Percentiles rank a stretch among this genome's conserved stretches.
phyloP scores from a whole-genome alignment of 177 flowering plant species.

The Vitis hybrid region DNA sequence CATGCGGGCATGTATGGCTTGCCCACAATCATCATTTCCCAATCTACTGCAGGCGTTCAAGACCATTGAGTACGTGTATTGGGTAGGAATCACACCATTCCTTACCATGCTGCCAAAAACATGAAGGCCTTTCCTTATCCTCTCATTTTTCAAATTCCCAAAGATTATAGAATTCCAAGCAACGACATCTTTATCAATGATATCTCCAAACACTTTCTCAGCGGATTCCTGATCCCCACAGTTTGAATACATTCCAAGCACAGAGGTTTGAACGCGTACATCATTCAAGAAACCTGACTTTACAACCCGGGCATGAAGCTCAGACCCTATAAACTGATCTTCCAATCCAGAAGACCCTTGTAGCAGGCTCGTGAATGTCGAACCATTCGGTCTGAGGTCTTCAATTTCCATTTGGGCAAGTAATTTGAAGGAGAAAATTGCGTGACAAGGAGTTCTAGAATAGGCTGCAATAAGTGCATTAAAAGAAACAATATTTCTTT shows the following conservation, averaged over 20 bases:
- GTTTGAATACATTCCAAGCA: slow-evolving; percentile 71
- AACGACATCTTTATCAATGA: slow-evolving; percentile 49
- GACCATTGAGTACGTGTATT: slow-evolving; percentile 68
- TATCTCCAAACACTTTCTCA: slow-evolving; percentile 33
- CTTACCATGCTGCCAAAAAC: slow-evolving; percentile 47
- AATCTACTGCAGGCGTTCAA: slow-evolving; percentile 59
- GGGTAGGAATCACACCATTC: slow-evolving; percentile 44
- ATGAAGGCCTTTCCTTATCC: slow-evolving; percentile 40
- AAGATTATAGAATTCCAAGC: slow-evolving; percentile 79
- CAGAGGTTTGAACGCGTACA: slow-evolving; percentile 59
- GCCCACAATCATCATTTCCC: slow-evolving; percentile 41
- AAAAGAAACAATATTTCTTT: slow-evolving; percentile 60
- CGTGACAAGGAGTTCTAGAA: slow-evolving; percentile 37
- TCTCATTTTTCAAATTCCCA: slow-evolving; percentile 53
- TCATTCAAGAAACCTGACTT: slow-evolving; percentile 51
- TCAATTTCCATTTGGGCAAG: slow-evolving; percentile 36
- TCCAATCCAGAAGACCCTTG: slow-evolving; percentile 49
- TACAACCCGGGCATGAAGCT: slow-evolving; percentile 50
- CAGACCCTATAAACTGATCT: slow-evolving; percentile 37
- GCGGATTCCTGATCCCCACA: slow-evolving; percentile 61
- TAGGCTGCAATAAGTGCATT: slow-evolving; percentile 73
- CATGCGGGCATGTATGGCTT: slow-evolving; percentile 56
- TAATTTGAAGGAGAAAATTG: slow-evolving; percentile 33
- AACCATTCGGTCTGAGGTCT: slow-evolving; percentile 46
- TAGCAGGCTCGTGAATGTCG: slow-evolving; percentile 67